A percentile compares a stretch with the other conserved stretches of the same genome.
These are phyloP conservation scores for Dactylellina leptospora DNA, from an alignment of 2,329 filamentous ascomycete genomes.

Conservation along the genomic window DNA sequence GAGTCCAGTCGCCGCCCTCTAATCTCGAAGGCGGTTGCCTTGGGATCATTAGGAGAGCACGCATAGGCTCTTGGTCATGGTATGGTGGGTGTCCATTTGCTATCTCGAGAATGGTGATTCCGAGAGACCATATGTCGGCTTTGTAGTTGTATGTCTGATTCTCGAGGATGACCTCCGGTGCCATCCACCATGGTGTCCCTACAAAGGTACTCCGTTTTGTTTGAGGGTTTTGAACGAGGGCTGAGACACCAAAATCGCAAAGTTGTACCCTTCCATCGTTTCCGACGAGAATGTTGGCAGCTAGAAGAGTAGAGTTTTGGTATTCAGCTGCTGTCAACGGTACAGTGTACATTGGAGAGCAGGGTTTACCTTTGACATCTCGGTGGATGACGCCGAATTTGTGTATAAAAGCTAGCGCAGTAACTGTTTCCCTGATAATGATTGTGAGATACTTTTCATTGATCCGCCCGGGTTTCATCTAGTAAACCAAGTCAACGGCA, in stretches of 20 bases:
- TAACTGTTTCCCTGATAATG: conserved; percentile 72
- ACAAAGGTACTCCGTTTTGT: conserved; percentile 83
- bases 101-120: conserved; percentile 81
- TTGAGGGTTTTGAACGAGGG: conserved; percentile 76
- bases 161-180: conserved; percentile 76
- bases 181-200: conserved; percentile 87
- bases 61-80: conserved; percentile 65
- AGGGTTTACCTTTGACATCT: conserved; percentile 74
- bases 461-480: conserved; percentile 72
- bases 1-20: conserved; percentile 75
- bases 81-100: conserved; percentile 77
- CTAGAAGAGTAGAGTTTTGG: conserved; percentile 56
- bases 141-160: conserved; percentile 71
- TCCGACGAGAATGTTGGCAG: conserved; percentile 79
- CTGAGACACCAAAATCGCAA: conserved; percentile 85
- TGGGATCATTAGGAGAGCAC: conserved; percentile 65
- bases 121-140: conserved; percentile 86
- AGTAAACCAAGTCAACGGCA: conserved; percentile 62
- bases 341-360: no score
- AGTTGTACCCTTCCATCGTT: conserved; percentile 80
- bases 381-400: conserved; percentile 74
- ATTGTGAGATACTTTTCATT: conserved; percentile 76
- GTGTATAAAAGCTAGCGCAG: conserved; percentile 74
- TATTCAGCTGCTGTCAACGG: no score
- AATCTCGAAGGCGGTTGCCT: conserved; percentile 72